These are phyloP conservation scores for Hyphopichia homilentoma DNA, from an alignment of 805 yeast species.

Conservation along the genomic window DNA sequence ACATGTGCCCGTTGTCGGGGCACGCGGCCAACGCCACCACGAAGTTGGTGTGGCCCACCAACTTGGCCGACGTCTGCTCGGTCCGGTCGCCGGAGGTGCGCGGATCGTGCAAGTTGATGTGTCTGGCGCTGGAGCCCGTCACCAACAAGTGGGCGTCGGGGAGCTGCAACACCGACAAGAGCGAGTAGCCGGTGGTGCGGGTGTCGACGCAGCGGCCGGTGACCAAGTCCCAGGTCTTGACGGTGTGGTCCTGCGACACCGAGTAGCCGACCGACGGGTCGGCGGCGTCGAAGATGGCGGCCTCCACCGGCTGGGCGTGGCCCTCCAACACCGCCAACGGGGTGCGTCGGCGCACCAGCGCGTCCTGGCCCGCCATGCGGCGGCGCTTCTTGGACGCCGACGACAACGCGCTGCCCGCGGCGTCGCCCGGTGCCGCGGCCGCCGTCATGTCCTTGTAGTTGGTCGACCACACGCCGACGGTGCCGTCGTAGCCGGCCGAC, in stretches of 20 bases:
- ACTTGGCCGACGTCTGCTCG: constrained; percentile 54
- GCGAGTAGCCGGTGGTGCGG: constrained; percentile 78
- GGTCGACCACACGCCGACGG: constrained; percentile 87
- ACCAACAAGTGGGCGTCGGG: constrained; percentile 69
- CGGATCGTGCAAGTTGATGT: constrained; percentile 91
- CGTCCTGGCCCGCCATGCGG: constrained; percentile 72
- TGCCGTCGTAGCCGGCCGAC: constrained; percentile 80
- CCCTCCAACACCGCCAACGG: constrained; percentile 77
- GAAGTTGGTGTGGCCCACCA: constrained; percentile 87
- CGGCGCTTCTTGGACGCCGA: constrained; percentile 88
- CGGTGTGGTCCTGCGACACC: constrained; percentile 91
- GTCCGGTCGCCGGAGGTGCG: constrained; percentile 61
- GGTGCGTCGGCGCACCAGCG: constrained; percentile 73
- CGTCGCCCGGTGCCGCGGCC: constrained; percentile 40
- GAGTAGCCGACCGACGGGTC: constrained; percentile 88
- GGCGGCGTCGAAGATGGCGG: constrained; percentile 63
- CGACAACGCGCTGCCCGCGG: constrained; percentile 49
- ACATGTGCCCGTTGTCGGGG: constrained; percentile 76
- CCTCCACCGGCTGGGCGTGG: constrained; percentile 86
- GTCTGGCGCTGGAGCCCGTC: constrained; percentile 98
- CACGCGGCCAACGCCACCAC: constrained; percentile 74
- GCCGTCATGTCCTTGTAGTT: constrained; percentile 76
- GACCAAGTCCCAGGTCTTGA: constrained; percentile 94
- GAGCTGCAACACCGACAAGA: constrained; percentile 70
- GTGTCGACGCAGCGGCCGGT: constrained; percentile 85